Base-by-base conservation (phyloP, 345 rosid genomes). In the Lumnitzera racemosa region DNA sequence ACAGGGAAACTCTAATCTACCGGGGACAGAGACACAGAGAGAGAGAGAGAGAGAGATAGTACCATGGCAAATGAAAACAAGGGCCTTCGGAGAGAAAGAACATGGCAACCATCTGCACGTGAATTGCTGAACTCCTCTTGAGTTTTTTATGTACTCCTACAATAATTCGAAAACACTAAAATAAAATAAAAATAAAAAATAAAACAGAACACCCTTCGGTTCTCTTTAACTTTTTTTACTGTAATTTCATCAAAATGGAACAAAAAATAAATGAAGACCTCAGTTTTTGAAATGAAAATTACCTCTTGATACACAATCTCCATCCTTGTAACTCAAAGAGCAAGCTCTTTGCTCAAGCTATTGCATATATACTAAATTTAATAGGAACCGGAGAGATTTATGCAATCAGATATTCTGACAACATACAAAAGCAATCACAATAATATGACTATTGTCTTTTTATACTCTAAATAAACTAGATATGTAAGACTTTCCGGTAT, bases 61-160 rank as follows among this genome's bases (percentile, higher is more conserved):
- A 87, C 99, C 97, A 67, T 94, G 99, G 73, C 99, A 94, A 61
- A 94, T 83, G 79, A 94, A 94, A 62, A 94, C 87, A 12, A 94
- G 85, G 50, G 96, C 95, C 53, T 71, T 85, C 13, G 97, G 84
- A 70, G 95, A 70, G 47, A 36, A 36, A 36, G 95, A 75, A 56
- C 66, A 60, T 2, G 95, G 96, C 76, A 88, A 10, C 99, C 97
- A 90, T 81, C 82, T 80, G 67, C 97, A 94, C 69, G 92, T 83
- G 46, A 88, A 90, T 27, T 86, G 78, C 83, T 75, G 63, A 31
- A 83, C 82, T 64, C 85, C 96, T 76, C 90, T 81, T 23, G 96
- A 81, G 70, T 82, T 94, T 80, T 55, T 81, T 65, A 84, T 63
- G 54, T 75, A 79, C 58, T 73, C 90, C 99, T 94, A 58, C 64